phyloP scores from a whole-genome alignment of 768 basidiomycete genomes.

The Psilocybe sp. region DNA sequence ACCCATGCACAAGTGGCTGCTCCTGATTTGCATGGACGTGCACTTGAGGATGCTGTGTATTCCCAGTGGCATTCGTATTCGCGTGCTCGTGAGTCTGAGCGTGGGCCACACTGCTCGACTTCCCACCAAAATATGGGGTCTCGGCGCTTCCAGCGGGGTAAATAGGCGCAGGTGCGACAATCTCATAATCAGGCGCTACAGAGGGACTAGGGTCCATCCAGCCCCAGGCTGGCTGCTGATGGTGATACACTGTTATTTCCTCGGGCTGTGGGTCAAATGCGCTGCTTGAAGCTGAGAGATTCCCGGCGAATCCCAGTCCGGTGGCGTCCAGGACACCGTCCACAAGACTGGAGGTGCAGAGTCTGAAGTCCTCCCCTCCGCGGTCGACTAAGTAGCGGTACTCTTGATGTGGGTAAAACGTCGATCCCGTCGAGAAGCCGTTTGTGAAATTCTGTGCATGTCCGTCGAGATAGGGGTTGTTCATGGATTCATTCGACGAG shows the following conservation, averaged over 20 bases:
- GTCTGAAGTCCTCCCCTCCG: slow-evolving; percentile 31
- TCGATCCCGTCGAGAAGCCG: slow-evolving; percentile 53
- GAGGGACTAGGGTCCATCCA: slow-evolving; percentile 9
- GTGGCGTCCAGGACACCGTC: slow-evolving; percentile 39
- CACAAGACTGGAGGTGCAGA: slow-evolving; percentile 29
- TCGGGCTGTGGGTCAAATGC: slow-evolving; percentile 33
- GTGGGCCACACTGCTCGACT: not conserved
- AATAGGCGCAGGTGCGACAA: slow-evolving; percentile 27
- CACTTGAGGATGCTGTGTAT: not conserved
- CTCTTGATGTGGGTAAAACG: slow-evolving; percentile 43
- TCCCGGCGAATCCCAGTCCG: slow-evolving; percentile 40
- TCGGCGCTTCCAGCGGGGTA: slow-evolving; percentile 20
- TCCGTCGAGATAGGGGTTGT: slow-evolving; percentile 29
- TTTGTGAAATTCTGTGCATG: slow-evolving; percentile 29
- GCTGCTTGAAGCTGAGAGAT: slow-evolving; percentile 17
- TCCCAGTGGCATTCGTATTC: not conserved
- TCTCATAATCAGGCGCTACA: slow-evolving; percentile 24
- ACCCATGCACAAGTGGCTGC: too few species aligned
- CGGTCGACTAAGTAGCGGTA: slow-evolving; percentile 40
- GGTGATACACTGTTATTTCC: slow-evolving; percentile 35
- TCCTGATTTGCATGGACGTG: not conserved
- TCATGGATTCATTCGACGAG: slow-evolving; percentile 13
- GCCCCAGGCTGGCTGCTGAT: slow-evolving; percentile 29
- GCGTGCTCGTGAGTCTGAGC: not conserved
- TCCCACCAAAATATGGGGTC: slow-evolving; percentile 26